These are phyloP conservation scores for Echeveria elegans DNA, from an alignment of 164 flowering plant genomes.

Conservation along the genomic window DNA sequence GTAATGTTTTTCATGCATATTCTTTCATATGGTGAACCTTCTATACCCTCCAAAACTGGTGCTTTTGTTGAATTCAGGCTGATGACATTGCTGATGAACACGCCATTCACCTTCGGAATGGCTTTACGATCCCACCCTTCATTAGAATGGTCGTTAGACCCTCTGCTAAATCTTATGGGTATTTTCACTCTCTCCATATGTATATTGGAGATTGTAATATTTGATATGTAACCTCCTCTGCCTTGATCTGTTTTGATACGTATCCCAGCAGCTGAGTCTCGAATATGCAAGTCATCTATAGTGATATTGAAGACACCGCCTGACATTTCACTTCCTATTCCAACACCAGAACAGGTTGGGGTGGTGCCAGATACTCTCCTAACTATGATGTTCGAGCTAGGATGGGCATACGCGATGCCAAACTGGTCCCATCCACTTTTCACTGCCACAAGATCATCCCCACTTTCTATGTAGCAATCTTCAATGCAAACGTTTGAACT, in stretches of 20 bases:
- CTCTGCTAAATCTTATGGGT: slow-evolving; percentile 87
- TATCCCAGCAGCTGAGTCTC: slow-evolving; percentile 88
- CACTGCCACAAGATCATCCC: slow-evolving; percentile 94
- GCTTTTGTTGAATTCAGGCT: slow-evolving; percentile 52
- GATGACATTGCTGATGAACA: slow-evolving; percentile 51
- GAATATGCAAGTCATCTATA: slow-evolving; percentile 55
- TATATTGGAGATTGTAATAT: slow-evolving; percentile 58
- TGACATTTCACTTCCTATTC: slow-evolving; percentile 99
- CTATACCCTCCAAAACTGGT: slow-evolving; percentile 58
- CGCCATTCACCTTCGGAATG: slow-evolving; percentile 59
- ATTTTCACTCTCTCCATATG: slow-evolving; percentile 72
- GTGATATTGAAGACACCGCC: slow-evolving; percentile 78
- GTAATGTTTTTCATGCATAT: slow-evolving; percentile 67
- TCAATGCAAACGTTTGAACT: slow-evolving; percentile 81
- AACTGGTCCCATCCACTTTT: slow-evolving; percentile 99
- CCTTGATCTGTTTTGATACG: slow-evolving; percentile 84
- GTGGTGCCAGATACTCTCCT: slow-evolving; percentile 91
- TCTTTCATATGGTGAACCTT: slow-evolving; percentile 54
- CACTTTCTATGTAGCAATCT: slow-evolving; percentile 97
- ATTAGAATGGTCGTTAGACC: slow-evolving; percentile 92
- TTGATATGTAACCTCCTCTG: slow-evolving; percentile 81
- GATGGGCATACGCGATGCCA: slow-evolving; percentile 75
- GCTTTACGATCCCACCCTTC: slow-evolving; percentile 81
- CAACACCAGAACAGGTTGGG: slow-evolving; percentile 95
- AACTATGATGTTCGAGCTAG: slow-evolving; percentile 72